Evolutionary conservation across 352 stramenopile genomes (phyloP), one percentile per base, ranked within the genome.

Genomic region (Globisporangium nagaii): DNA sequence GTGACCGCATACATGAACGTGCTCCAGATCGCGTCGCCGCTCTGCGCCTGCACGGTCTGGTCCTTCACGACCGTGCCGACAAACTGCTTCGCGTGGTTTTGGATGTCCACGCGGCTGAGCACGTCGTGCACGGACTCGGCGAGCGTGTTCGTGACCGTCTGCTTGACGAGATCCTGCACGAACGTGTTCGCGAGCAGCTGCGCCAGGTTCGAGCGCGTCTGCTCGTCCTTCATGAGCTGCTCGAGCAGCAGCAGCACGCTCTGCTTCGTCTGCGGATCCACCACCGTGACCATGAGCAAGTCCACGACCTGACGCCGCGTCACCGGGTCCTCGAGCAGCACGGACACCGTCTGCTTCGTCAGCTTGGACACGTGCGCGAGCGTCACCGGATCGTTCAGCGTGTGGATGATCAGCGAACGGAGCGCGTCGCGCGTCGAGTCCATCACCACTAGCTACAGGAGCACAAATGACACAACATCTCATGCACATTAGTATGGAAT

Each of bases 21-120:
- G 37, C 79, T 72, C 83, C 81, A 91, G 37, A 91, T 85, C 12
- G 84, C 80, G 25, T 93, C 76, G 35, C 80, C 79, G 36, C 83
- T 76, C 56, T 91, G 80, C 11, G 75, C 78, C 48, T 91, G 81
- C 27, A 93, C 80, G 0, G 81, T 93, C 43, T 89, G 78, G 60
- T 93, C 83, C 22, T 68, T 70, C n/a, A 93, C 75, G n/a, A 93
- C 79, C 3, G 65, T 67, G 35, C 79, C 75, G 9, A 93, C 75
- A 53, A 93, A 93, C 53, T 88, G 76, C 51, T 93, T 93, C 58
- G 83, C 80, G 61, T 93, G 83, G 49, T 85, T 74, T 53, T 91
- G 77, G 53, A 91, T 70, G 43, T 93, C 83, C 17, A 51, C n/a
- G 15, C 76, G 79, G 47, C 79, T 90, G 31, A 93, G 67, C 22